Evolutionary conservation across 768 basidiomycete genomes (phyloP).

Genomic region (Lactarius sanguifluus): DNA sequence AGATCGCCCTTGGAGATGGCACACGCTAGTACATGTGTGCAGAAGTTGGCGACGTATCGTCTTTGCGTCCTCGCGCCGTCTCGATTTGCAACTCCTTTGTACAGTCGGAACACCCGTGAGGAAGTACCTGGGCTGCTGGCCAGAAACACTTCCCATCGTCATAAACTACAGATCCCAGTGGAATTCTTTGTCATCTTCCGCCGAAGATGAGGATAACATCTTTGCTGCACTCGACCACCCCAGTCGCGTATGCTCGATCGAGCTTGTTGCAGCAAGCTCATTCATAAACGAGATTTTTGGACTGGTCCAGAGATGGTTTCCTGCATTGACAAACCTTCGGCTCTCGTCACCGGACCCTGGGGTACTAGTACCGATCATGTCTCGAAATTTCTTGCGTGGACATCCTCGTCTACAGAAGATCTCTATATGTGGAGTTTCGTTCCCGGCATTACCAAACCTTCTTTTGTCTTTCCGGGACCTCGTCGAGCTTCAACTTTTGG

Average conservation of each 20-base stretch:
- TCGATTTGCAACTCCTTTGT: background rate
- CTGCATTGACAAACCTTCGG: background rate
- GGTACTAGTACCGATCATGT: background rate
- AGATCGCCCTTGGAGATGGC: background rate
- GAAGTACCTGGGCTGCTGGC: background rate
- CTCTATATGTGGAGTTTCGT: background rate
- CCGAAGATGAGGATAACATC: background rate
- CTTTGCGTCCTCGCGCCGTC: background rate
- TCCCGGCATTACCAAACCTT: background rate
- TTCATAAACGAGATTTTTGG: background rate
- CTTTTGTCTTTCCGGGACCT: background rate
- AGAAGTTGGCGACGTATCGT: background rate
- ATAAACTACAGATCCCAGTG: background rate
- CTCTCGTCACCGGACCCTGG: background rate
- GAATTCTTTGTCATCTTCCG: too few relatives aligned
- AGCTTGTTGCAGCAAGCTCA: background rate
- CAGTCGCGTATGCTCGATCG: background rate
- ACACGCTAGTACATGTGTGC: background rate
- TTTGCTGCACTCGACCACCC: background rate
- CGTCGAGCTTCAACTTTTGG: background rate
- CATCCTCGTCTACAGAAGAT: background rate
- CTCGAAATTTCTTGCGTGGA: background rate
- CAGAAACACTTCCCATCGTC: background rate
- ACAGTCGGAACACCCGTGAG: background rate
- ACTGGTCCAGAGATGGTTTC: background rate